Percentiles rank a stretch among this genome's conserved stretches.
Evolutionary conservation across 805 yeast species (phyloP).

Genomic region (Yarrowia divulgata): DNA sequence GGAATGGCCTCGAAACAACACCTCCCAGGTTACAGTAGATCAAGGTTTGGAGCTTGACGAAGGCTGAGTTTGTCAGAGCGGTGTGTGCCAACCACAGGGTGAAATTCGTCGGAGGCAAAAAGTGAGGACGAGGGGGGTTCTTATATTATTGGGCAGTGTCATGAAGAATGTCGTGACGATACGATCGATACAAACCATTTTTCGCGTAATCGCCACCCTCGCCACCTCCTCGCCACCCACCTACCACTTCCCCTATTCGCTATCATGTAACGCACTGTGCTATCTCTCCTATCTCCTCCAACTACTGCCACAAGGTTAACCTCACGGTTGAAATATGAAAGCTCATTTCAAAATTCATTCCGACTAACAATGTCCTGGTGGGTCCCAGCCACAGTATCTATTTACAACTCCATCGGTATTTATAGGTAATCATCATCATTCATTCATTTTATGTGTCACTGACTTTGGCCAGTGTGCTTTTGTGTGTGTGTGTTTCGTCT

Average conservation of each 20-base stretch:
- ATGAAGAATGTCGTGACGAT: neutral
- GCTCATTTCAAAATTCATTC: neutral
- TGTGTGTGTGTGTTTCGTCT: neutral
- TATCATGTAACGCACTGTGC: neutral
- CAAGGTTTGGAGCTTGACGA: slow-evolving; percentile 6
- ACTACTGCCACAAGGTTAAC: neutral
- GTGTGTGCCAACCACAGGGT: slow-evolving; percentile 15
- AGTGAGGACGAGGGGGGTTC: neutral
- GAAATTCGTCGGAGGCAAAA: neutral
- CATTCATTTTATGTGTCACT: slow-evolving; percentile 22
- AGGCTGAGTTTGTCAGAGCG: neutral
- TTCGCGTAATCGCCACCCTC: neutral
- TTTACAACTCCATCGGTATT: too few relatives aligned
- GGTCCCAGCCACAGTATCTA: neutral
- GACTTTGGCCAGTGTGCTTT: slow-evolving; percentile 7
- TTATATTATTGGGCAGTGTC: neutral
- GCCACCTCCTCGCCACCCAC: neutral
- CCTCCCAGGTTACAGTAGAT: slow-evolving; percentile 20
- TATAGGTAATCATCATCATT: slow-evolving; percentile 22
- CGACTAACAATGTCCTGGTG: too few relatives aligned
- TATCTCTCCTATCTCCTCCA: slow-evolving; percentile 22
- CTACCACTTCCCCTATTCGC: neutral
- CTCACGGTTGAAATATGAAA: slow-evolving; percentile 5
- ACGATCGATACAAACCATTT: neutral
- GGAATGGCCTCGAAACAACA: slow-evolving; percentile 32